Percentiles rank a stretch among this genome's conserved stretches.
Conservation (phyloP, 768 basidiomycete genomes). For the Phaeotremella skinneri region DNA sequence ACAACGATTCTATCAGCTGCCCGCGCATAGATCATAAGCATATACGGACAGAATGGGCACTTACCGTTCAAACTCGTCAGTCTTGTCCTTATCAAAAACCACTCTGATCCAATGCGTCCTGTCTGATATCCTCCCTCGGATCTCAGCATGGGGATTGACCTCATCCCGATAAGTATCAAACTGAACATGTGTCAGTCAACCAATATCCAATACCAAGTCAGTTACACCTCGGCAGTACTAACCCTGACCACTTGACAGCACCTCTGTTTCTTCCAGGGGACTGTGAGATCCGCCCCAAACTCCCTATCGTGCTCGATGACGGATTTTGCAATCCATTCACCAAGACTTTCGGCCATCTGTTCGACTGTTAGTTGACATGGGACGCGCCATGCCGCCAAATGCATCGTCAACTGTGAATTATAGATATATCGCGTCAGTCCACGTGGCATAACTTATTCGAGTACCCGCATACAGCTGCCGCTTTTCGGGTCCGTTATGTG, state of each 20-base stretch:
- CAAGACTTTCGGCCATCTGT: slow-evolving; percentile 25
- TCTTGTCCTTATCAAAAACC: slow-evolving; percentile 30
- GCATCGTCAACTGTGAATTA: too few species aligned
- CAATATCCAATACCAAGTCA: background rate
- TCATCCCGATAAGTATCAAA: slow-evolving; percentile 26
- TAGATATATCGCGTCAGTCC: background rate
- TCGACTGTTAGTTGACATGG: background rate
- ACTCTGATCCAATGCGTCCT: slow-evolving; percentile 26
- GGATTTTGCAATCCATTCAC: slow-evolving; percentile 27
- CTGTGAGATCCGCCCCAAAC: slow-evolving; percentile 24
- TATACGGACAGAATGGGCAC: background rate
- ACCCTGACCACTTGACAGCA: slow-evolving; percentile 28
- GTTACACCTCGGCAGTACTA: background rate
- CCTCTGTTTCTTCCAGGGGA: slow-evolving; percentile 8
- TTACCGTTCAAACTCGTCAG: slow-evolving; percentile 35
- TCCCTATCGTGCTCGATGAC: slow-evolving; percentile 27
- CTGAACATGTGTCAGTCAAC: slow-evolving; percentile 15
- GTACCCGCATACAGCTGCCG: too few species aligned
- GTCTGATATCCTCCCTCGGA: slow-evolving; percentile 26
- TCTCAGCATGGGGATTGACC: slow-evolving; percentile 23
- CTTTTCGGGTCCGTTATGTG: too few species aligned
- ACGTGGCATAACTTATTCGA: too few species aligned
- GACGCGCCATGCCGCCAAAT: too few species aligned
- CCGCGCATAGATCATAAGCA: background rate
- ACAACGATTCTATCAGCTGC: slow-evolving; percentile 1